Evolutionary conservation across 257 asterid genomes (phyloP).

Genomic region (Nemophila menziesii): DNA sequence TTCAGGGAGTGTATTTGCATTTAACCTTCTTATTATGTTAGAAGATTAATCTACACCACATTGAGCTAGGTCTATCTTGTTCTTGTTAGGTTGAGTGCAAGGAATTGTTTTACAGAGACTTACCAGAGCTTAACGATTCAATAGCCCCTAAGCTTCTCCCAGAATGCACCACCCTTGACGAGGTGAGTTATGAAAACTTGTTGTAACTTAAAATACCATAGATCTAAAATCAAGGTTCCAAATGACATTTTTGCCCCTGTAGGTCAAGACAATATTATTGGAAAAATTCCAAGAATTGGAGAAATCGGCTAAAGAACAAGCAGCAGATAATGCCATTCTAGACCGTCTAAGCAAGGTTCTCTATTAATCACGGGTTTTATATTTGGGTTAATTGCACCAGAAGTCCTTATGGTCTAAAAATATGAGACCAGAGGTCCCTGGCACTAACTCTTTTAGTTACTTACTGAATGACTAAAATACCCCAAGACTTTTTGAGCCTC

Average conservation of each 20-base stretch:
- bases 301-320: constrained; percentile 91
- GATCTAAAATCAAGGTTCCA: background rate
- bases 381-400: too few species aligned
- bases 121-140: constrained; percentile 52
- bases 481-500: background rate
- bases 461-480: background rate
- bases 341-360: constrained; percentile 70
- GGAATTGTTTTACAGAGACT: constrained; percentile 41
- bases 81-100: constrained; percentile 67
- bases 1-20: too few species aligned
- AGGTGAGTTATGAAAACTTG: constrained; percentile 34
- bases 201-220: constrained; percentile 3
- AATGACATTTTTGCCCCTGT: constrained; percentile 11
- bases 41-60: background rate
- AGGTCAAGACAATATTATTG: constrained; percentile 68
- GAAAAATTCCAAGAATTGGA: constrained; percentile 69
- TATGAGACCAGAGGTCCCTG: too few species aligned
- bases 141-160: constrained; percentile 68
- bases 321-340: constrained; percentile 88
- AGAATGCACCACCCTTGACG: constrained; percentile 66
- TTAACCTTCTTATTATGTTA: too few species aligned
- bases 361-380: constrained; percentile 3
- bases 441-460: too few species aligned
- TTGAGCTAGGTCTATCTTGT: background rate
- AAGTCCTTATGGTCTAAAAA: too few species aligned